Conservation (phyloP, 106 monocot species). For the Phalaenopsis aphrodite region DNA sequence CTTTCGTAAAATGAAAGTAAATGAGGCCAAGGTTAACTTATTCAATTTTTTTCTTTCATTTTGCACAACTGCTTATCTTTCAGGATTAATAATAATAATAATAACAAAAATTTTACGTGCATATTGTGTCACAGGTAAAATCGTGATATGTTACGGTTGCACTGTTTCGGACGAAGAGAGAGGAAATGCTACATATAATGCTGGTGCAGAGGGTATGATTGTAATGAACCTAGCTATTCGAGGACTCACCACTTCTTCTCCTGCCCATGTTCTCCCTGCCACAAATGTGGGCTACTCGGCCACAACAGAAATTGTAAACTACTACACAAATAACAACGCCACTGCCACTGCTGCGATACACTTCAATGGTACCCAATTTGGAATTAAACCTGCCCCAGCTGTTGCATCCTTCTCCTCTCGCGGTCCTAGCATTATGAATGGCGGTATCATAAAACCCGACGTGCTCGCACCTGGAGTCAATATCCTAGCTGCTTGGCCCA, state of each 20-base stretch:
- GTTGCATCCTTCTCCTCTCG: conserved; percentile 42
- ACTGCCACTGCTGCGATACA: neutral
- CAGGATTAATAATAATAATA: no score
- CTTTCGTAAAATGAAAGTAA: no score
- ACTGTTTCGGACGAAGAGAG: neutral
- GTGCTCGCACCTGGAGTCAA: conserved; percentile 31
- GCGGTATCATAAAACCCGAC: conserved; percentile 29
- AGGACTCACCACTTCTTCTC: neutral
- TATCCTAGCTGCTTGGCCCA: conserved; percentile 31
- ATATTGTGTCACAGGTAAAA: neutral
- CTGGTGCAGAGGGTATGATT: conserved; percentile 7
- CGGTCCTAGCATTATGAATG: conserved; percentile 15
- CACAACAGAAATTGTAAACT: neutral
- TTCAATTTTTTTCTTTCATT: no score
- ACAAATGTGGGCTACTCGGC: neutral
- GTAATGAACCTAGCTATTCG: neutral
- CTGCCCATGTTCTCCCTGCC: neutral
- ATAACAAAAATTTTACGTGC: no score
- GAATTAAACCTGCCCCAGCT: neutral
- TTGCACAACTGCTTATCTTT: no score
- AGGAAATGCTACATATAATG: neutral
- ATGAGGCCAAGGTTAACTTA: no score
- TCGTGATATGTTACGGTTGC: neutral
- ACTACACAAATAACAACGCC: neutral
- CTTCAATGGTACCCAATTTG: neutral